Percentiles rank a stretch among this genome's conserved stretches.
These are phyloP conservation scores for Cerioporus squamosus DNA, from an alignment of 1,284 basidiomycete genomes.

Conservation along the genomic window DNA sequence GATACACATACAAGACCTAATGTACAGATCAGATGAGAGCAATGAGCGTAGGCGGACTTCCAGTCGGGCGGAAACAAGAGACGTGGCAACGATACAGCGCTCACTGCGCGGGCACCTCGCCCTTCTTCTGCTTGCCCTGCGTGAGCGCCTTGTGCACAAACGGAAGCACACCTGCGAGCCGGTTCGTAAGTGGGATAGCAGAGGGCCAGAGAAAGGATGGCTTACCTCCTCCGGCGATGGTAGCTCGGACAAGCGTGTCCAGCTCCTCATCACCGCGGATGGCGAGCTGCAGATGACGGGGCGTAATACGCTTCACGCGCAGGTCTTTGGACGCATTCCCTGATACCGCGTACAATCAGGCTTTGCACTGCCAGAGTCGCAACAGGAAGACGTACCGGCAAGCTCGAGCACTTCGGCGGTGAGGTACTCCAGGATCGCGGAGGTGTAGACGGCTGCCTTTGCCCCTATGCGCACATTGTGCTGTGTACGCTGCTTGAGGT, in stretches of 20 bases:
- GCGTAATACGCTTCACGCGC: conserved; percentile 95
- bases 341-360: conserved; percentile 32
- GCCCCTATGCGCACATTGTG: conserved; percentile 94
- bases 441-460: conserved; percentile 92
- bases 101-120: conserved; percentile 16
- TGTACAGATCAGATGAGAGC: neutral
- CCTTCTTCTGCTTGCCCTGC: conserved; percentile 32
- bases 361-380: neutral
- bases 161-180: conserved; percentile 85
- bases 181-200: conserved; percentile 10
- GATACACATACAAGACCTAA: neutral
- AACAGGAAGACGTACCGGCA: conserved; percentile 60
- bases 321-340: conserved; percentile 98
- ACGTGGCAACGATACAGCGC: neutral
- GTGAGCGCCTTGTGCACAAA: conserved; percentile 94
- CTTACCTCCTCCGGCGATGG: conserved; percentile 65
- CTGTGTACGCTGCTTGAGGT: conserved; percentile 91
- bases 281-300: conserved; percentile 90
- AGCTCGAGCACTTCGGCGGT: conserved; percentile 91
- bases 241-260: conserved; percentile 71
- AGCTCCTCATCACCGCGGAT: conserved; percentile 97
- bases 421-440: conserved; percentile 89
- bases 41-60: neutral
- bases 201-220: conserved; percentile 34
- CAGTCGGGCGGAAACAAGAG: neutral